Percentiles rank a stretch among this genome's conserved stretches.
These are phyloP conservation scores for Vigna reflexopilosa DNA, from an alignment of 306 rosid genomes.

Conservation along the genomic window DNA sequence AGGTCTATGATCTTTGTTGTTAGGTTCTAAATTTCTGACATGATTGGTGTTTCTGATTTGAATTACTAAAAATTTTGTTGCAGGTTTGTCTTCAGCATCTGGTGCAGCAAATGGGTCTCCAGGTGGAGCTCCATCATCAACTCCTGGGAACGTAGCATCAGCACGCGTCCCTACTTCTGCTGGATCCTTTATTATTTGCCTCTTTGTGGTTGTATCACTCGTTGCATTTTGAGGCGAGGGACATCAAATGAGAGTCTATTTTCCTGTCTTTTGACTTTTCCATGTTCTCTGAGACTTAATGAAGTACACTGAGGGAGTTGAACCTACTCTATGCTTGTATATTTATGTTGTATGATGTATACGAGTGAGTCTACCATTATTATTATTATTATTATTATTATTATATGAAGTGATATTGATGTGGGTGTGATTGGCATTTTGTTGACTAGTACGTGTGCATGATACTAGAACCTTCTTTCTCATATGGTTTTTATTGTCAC, in stretches of 20 bases:
- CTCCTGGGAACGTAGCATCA: constrained; percentile 36
- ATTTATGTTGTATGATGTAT: neutral
- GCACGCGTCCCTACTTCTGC: constrained; percentile 37
- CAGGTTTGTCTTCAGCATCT: constrained; percentile 38
- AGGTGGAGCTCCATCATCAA: constrained; percentile 41
- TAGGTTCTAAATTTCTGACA: neutral
- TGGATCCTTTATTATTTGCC: constrained; percentile 32
- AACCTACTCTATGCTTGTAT: constrained; percentile 27
- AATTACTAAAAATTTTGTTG: neutral
- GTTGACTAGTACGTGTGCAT: constrained; percentile 1
- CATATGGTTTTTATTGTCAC: neutral
- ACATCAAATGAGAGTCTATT: constrained; percentile 27
- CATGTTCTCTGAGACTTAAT: constrained; percentile 15
- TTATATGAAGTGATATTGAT: neutral
- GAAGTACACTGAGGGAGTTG: constrained; percentile 16
- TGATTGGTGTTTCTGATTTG: constrained; percentile 27
- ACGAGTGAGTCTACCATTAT: neutral
- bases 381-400: neutral
- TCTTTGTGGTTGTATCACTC: constrained; percentile 1
- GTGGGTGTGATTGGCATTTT: constrained; percentile 6
- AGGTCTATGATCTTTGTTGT: constrained; percentile 9
- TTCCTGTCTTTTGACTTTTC: constrained; percentile 12
- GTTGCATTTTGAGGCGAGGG: constrained; percentile 36
- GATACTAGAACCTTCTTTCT: neutral
- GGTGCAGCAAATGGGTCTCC: constrained; percentile 15